Conservation (phyloP, 164 flowering plant genomes). For the Nymphaea colorata region DNA sequence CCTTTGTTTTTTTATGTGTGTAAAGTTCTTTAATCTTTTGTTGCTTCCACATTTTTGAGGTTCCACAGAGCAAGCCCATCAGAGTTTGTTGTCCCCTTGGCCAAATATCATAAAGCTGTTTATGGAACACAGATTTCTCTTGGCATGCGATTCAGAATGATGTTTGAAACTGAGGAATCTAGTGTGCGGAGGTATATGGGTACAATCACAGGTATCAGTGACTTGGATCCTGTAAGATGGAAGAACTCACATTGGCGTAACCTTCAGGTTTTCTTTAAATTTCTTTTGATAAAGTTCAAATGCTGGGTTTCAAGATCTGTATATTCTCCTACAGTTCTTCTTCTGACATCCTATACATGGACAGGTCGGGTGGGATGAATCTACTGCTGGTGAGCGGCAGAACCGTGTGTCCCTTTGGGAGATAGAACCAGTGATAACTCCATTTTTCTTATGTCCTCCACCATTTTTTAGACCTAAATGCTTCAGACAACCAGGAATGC, state of each 20-base stretch:
- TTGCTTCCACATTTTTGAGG: neutral
- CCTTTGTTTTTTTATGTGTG: neutral
- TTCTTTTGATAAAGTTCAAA: neutral
- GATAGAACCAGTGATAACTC: slow-evolving; percentile 84
- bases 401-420: slow-evolving; percentile 91
- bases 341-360: neutral
- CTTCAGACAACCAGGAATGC: slow-evolving; percentile 66
- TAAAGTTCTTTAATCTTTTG: neutral
- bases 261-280: slow-evolving; percentile 51
- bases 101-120: slow-evolving; percentile 89
- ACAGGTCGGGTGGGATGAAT: slow-evolving; percentile 99
- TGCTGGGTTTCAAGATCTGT: neutral
- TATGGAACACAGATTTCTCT: slow-evolving; percentile 74
- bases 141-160: slow-evolving; percentile 95
- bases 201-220: slow-evolving; percentile 78
- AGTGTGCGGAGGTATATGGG: slow-evolving; percentile 95
- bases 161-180: slow-evolving; percentile 96
- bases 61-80: slow-evolving; percentile 74
- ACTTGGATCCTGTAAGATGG: slow-evolving; percentile 83
- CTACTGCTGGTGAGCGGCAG: slow-evolving; percentile 88
- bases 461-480: slow-evolving; percentile 87
- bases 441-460: slow-evolving; percentile 90
- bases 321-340: too few relatives aligned
- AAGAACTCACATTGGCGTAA: slow-evolving; percentile 92
- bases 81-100: slow-evolving; percentile 85